Conservation (phyloP, 2,329 filamentous ascomycete genomes). For the Torrubiellomyces zombiae region DNA sequence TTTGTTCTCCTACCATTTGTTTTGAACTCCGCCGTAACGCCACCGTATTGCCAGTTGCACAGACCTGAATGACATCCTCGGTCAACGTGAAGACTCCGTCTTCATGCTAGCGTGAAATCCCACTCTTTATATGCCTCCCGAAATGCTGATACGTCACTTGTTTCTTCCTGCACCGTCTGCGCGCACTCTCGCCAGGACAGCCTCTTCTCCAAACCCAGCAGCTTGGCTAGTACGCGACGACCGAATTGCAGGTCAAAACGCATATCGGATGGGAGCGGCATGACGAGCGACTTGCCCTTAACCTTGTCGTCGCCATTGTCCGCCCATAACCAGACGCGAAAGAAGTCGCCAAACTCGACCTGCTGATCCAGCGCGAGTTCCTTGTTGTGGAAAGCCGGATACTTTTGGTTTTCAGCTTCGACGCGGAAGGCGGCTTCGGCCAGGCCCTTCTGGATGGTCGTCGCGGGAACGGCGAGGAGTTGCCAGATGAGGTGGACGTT, state of each 20-base stretch:
- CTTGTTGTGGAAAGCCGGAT: conserved; percentile 31
- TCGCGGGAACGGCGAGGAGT: conserved; percentile 58
- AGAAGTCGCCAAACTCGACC: conserved; percentile 45
- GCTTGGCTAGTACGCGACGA: conserved; percentile 70
- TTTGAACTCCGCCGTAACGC: no score
- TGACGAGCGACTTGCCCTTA: conserved; percentile 48
- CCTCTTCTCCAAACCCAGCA: conserved; percentile 65
- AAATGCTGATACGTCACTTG: conserved; percentile 59
- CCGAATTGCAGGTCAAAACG: conserved; percentile 88
- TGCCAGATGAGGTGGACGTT: conserved; percentile 94
- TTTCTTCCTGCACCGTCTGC: conserved; percentile 65
- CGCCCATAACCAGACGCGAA: conserved; percentile 68
- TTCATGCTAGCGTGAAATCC: conserved; percentile 51
- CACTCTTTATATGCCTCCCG: conserved; percentile 68
- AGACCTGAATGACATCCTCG: no score
- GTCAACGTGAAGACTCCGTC: conserved; percentile 1
- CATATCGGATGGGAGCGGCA: conserved; percentile 54
- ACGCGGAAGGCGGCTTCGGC: conserved; percentile 82
- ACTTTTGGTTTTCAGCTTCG: conserved; percentile 58
- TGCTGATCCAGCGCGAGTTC: conserved; percentile 34
- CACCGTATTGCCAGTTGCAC: no score
- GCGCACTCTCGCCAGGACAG: conserved; percentile 71
- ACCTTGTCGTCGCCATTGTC: conserved; percentile 35
- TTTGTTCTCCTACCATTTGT: no score
- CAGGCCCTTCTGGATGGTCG: conserved; percentile 52